phyloP scores from a whole-genome alignment of 106 monocot species.

The Ottelia alismoides region DNA sequence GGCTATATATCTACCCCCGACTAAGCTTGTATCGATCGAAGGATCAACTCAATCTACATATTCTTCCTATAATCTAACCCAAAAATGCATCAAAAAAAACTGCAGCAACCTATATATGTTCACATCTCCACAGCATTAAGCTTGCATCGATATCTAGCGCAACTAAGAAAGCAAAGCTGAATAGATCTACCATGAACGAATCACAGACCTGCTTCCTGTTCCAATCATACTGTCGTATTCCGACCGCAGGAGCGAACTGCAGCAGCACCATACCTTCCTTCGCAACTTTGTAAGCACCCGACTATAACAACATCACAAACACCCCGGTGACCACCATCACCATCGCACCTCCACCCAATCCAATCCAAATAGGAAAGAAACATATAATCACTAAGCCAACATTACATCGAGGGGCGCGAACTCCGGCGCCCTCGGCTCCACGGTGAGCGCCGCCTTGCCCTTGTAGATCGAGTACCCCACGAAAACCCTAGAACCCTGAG shows the following conservation, averaged over 20 bases:
- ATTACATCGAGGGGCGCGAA: conserved; percentile 75
- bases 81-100: too few relatives aligned
- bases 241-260: conserved; percentile 82
- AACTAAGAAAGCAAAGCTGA: too few relatives aligned
- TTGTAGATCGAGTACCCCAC: conserved; percentile 85
- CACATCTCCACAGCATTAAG: too few relatives aligned
- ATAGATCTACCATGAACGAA: background rate
- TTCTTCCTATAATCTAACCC: too few relatives aligned
- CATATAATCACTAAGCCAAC: too few relatives aligned
- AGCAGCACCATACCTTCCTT: conserved; percentile 80
- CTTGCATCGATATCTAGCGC: too few relatives aligned
- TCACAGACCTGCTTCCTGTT: conserved; percentile 64
- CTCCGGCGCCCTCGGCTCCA: conserved; percentile 74
- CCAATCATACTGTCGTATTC: conserved; percentile 84
- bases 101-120: too few relatives aligned
- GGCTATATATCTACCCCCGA: too few relatives aligned
- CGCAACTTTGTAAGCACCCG: conserved; percentile 72
- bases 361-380: background rate
- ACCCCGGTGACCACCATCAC: background rate
- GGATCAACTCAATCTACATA: too few relatives aligned
- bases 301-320: conserved; percentile 19
- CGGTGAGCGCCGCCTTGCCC: conserved; percentile 81
- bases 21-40: too few relatives aligned
- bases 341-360: background rate
- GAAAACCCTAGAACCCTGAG: conserved; percentile 40